Conservation (phyloP, 441 rosid species). For the Cnidoscolus chayamansa region DNA sequence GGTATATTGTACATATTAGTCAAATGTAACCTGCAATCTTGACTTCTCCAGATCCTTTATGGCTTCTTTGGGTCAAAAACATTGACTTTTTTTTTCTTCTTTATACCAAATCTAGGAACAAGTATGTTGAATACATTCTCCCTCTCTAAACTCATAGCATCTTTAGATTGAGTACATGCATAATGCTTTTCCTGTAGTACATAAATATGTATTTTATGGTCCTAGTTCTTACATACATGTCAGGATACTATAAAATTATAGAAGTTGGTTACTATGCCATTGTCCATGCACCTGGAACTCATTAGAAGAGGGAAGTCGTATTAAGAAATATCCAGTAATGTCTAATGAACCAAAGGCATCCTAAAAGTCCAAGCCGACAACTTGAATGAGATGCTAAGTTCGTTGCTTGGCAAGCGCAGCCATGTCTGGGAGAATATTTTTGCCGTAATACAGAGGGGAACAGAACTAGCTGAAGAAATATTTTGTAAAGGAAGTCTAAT, state of each 20-base stretch:
- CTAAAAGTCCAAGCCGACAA: conserved; percentile 11
- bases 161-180: too few relatives aligned
- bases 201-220: too few relatives aligned
- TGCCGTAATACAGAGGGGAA: background rate
- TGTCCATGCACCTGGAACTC: too few relatives aligned
- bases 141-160: too few relatives aligned
- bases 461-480: background rate
- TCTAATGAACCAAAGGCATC: too few relatives aligned
- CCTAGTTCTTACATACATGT: too few relatives aligned
- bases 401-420: background rate
- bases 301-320: too few relatives aligned
- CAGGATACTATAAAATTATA: too few relatives aligned
- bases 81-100: background rate
- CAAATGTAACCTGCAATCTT: conserved; percentile 21
- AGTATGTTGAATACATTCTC: background rate
- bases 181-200: too few relatives aligned
- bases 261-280: too few relatives aligned
- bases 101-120: too few relatives aligned
- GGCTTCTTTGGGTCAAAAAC: conserved; percentile 4
- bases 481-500: background rate
- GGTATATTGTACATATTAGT: background rate
- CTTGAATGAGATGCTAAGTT: background rate
- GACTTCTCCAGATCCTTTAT: conserved; percentile 12
- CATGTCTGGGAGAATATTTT: background rate
- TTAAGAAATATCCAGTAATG: too few relatives aligned